phyloP scores from a whole-genome alignment of 805 yeast genomes.

The Candida chilensis region DNA sequence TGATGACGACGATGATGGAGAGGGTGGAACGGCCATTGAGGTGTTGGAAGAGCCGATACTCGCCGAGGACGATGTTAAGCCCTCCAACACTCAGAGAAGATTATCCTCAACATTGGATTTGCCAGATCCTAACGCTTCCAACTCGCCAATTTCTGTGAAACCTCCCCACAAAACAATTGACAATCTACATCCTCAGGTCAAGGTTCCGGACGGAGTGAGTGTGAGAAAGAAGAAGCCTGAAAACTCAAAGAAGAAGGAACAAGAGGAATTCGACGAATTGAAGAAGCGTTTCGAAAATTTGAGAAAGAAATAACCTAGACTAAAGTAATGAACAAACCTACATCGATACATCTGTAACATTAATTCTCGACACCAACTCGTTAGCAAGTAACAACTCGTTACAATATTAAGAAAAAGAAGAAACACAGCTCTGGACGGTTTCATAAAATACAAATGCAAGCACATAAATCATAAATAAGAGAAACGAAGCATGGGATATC shows the following conservation, averaged over 20 bases:
- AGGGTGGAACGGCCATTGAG: conserved; percentile 8
- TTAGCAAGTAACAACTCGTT: too few species aligned
- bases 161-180: conserved; percentile 33
- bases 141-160: conserved; percentile 19
- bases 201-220: conserved; percentile 28
- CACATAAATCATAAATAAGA: too few species aligned
- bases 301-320: too few species aligned
- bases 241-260: conserved; percentile 10
- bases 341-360: too few species aligned
- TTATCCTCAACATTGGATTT: conserved; percentile 6
- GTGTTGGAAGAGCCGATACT: conserved; percentile 10
- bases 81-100: conserved; percentile 4
- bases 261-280: conserved; percentile 53
- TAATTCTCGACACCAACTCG: too few species aligned
- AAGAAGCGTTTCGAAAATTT: conserved; percentile 74
- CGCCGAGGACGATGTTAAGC: conserved; percentile 7
- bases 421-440: too few species aligned
- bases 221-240: conserved; percentile 12
- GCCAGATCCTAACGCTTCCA: conserved; percentile 7
- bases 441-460: too few species aligned
- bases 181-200: conserved; percentile 23
- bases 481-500: too few species aligned
- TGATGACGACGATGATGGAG: conserved; percentile 12
- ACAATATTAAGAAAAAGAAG: too few species aligned
- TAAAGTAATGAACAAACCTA: too few species aligned